Evolutionary conservation across 768 basidiomycete genomes (phyloP), one percentile per base, ranked within the genome.

Genomic region (Boletus reticulatus): DNA sequence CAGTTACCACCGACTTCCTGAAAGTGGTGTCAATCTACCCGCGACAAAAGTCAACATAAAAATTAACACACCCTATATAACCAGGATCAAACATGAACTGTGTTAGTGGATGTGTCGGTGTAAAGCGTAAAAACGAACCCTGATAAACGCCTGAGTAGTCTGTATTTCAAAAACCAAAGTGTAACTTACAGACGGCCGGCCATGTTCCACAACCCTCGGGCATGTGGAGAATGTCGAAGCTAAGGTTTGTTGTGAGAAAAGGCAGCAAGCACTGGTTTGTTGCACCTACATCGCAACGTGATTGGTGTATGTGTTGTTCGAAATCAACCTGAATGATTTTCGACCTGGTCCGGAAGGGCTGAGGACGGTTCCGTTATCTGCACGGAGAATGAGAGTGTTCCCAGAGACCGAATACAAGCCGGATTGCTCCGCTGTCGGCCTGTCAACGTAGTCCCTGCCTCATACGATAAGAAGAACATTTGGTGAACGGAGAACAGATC

Each of bases 351-450:
- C 72, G 8, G 48, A 49, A 9, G 73, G 5, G 8, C 37, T 60
- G 10, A 78, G 65, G 7, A 60, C 56, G 12, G 76, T 74, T 16
- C 58, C 66, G 41, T 66, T 29, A 39, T 76, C 75, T 4, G 72
- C 69, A 2, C 70, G 63, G 20, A 76, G 52, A 14, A 62, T 68
- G 14, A 75, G 64, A 4, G 60, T 56, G 58, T 81, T 73, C 16
- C 75, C 77, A 16, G 75, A 76, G 4, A 84, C 75, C 56, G 73
- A 85, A 4, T 84, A 86, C 47, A 90, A 65, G 61, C 88, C 86
- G 47, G 78, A 66, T 13, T 72, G 69, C 24, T 73, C 56, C 0
- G 88, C 87, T 0, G 82, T 83, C 3, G 68, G 66, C 52, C 78
- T 68, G 56, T 64, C 59, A 52, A 82, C 76, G 54, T 81, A 82